Base-by-base conservation (phyloP, 441 rosid species). In the Arabidopsis hybrid region DNA sequence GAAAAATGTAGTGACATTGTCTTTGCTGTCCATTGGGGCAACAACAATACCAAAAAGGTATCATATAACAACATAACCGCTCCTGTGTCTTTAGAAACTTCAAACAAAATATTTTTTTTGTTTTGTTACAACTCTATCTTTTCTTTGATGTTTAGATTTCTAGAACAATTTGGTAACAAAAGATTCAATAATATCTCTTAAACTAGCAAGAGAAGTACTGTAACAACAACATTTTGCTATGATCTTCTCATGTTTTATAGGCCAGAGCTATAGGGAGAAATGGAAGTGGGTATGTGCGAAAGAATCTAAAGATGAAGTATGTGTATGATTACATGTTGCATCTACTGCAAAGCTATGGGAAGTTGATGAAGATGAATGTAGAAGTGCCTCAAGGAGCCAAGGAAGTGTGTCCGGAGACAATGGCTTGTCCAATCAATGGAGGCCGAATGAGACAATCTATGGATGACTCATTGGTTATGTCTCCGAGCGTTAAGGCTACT, bases 241-340 rank as follows among this genome's bases (percentile, higher is more conserved):
- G 29, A 36, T 40, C 4, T 16, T 16, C 29, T 35, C 10, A 36
- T 59, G 9, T 10, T 62, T 62, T 12, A 7, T 13, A 75, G 74
- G 74, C 92, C 18, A 47, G 60, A 69, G 80, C 65, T 2, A 87
- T 88, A 5, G 97, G 91, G 8, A 53, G 72, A 60, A 79, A 73
- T 2, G 94, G 89, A 61, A 88, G 89, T 71, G 73, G 31, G 32
- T 88, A 76, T 67, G 60, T 86, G 0, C 55, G 79, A 16, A 84
- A 90, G 77, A 74, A 76, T 13, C 10, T 89, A 57, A 80, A 86
- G 74, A 82, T 90, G 91, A 84, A 83, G 32, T 74, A 77, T 34
- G 89, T 90, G n/a, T 90, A 90, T 11, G 95, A 82, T 67, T 94
- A 90, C 85, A 89, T 87, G 95, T 75, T 90, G 10, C 87, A 91